A percentile compares a stretch with the other conserved stretches of the same genome.
Evolutionary conservation across 1,284 basidiomycete genomes (phyloP).

Genomic region (Moesziomyces sp.): DNA sequence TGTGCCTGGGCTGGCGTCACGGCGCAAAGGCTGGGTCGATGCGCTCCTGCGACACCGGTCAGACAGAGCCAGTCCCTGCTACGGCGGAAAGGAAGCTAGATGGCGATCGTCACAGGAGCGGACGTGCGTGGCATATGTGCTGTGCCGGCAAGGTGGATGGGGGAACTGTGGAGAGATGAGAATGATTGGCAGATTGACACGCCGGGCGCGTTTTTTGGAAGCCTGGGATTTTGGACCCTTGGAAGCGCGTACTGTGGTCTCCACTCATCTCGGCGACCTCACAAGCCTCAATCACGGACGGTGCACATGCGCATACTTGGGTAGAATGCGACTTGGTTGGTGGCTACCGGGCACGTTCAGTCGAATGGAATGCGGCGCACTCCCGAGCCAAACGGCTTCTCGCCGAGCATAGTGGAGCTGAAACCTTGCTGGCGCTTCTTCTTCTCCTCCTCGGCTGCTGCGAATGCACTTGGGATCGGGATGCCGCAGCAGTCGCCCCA

Average conservation of each 20-base stretch:
- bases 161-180: conserved; percentile 3
- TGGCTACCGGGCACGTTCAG: not conserved
- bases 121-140: not conserved
- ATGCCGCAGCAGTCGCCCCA: conserved; percentile 84
- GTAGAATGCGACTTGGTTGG: not conserved
- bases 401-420: conserved; percentile 29
- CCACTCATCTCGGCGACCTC: too few species aligned
- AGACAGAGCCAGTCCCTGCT: too few species aligned
- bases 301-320: not conserved
- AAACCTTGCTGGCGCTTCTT: conserved; percentile 35
- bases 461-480: conserved; percentile 69
- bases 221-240: conserved; percentile 30
- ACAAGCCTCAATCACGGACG: too few species aligned
- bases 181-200: not conserved
- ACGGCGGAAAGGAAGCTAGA: too few species aligned
- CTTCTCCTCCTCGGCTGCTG: conserved; percentile 66
- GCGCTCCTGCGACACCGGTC: not conserved
- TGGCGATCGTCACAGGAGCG: too few species aligned
- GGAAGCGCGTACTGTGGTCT: not conserved
- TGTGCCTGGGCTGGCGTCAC: too few species aligned
- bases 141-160: not conserved
- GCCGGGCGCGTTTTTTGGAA: conserved; percentile 3
- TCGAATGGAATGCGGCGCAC: conserved; percentile 48
- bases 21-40: not conserved
- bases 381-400: conserved; percentile 31